Evolutionary conservation across 73 alveolate genomes (phyloP), one percentile per base, ranked within the genome.

Genomic region (Paramecium caudatum): DNA sequence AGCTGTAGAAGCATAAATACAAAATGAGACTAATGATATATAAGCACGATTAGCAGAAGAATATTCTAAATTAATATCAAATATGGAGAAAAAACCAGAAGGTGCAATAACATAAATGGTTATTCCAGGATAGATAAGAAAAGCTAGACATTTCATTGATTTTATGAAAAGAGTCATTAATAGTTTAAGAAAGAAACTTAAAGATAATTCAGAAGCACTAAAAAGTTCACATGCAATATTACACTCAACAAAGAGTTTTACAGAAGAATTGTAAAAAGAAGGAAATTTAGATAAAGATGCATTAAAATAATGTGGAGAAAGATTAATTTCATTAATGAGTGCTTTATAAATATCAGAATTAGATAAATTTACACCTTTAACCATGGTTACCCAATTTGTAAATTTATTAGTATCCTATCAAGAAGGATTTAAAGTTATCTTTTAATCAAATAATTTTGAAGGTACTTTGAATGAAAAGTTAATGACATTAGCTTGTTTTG

Each of bases 381-480:
- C 50, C 17, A 45, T 91, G 0, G 94, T 95, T n/a, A 95, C 96
- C 3, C 94, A 93, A 48, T 93, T 95, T 50, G 93, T 95, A n/a
- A 83, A 95, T 2, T 45, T 93, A n/a, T 85, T 95, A 41, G 93
- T 95, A 13, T 81, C 95, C 0, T 93, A 95, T 48, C 65, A 68
- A 46, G 93, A 92, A 55, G 98, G 98, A 27, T 95, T 95, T 82
- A 91, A 95, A 41, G 94, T 95, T 15, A 91, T 95, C 4, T 87
- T 93, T 37, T 93, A 95, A 61, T 95, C 98, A 8, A 93, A 93
- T 86, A 95, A 95, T 17, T 91, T 86, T 41, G 98, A 95, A 47
- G 93, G 91, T 32, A 61, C 90, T 2, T 90, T 91, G 49, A 91
- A 91, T 82, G 98, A 95, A 49, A 96, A 96, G 5, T 49, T 95